Conservation (phyloP, 352 stramenopile species). For the Nothophytophthora sp. region DNA sequence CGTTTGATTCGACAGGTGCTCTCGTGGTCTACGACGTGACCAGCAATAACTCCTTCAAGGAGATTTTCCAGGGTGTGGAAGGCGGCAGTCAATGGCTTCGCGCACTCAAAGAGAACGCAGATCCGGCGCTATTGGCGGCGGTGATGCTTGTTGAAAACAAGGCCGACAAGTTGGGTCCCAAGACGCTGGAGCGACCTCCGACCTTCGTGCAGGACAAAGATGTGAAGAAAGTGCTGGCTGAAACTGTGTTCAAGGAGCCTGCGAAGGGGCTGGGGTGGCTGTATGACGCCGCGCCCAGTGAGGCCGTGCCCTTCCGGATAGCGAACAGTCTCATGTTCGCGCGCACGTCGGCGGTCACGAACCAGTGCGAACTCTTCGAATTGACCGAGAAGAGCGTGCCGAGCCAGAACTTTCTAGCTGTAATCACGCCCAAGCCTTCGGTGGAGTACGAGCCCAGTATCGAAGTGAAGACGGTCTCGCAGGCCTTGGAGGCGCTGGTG, state of each 20-base stretch:
- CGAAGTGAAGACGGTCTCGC: slow-evolving; percentile 41
- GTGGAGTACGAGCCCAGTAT: slow-evolving; percentile 57
- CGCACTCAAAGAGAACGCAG: background rate
- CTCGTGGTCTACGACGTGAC: slow-evolving; percentile 73
- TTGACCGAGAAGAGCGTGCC: slow-evolving; percentile 43
- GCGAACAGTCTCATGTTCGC: slow-evolving; percentile 74
- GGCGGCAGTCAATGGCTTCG: slow-evolving; percentile 6
- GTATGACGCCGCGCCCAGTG: slow-evolving; percentile 36
- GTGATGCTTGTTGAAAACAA: background rate
- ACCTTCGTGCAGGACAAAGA: slow-evolving; percentile 51
- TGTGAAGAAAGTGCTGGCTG: slow-evolving; percentile 43
- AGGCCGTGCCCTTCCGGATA: slow-evolving; percentile 54
- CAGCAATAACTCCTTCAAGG: slow-evolving; percentile 66
- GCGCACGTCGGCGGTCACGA: slow-evolving; percentile 55
- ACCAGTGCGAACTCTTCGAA: slow-evolving; percentile 63
- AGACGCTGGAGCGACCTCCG: slow-evolving; percentile 21
- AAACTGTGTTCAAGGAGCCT: slow-evolving; percentile 55
- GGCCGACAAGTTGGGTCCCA: background rate
- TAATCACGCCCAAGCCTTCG: slow-evolving; percentile 26
- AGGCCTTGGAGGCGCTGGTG: slow-evolving; percentile 66
- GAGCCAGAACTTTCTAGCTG: background rate
- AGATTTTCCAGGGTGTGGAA: slow-evolving; percentile 52
- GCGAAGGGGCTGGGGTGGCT: slow-evolving; percentile 50
- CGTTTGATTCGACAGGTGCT: slow-evolving; percentile 30
- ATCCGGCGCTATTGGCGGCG: background rate